A percentile compares a stretch with the other conserved stretches of the same genome.
Conservation (phyloP, 805 yeast genomes). For the Schwanniomyces vanrijiae region DNA sequence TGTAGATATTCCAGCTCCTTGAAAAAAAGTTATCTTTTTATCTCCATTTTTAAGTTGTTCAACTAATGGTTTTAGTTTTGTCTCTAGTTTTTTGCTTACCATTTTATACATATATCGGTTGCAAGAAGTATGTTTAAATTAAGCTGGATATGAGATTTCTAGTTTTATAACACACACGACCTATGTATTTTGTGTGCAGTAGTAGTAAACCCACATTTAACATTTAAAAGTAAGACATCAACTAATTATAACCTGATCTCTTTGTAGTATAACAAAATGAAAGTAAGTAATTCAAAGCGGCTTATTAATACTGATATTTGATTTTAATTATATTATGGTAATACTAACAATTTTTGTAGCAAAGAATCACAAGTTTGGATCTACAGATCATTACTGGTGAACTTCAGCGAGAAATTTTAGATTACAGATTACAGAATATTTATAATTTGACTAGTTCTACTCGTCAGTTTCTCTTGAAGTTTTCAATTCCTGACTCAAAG, state of each 20-base stretch:
- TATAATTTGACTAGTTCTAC: constrained; percentile 74
- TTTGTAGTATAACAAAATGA: neutral
- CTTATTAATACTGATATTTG: neutral
- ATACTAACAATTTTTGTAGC: constrained; percentile 40
- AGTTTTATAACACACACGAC: neutral
- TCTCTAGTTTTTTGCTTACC: constrained; percentile 8
- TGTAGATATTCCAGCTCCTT: constrained; percentile 95
- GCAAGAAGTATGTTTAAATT: neutral
- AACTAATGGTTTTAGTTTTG: constrained; percentile 25
- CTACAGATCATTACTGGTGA: constrained; percentile 71
- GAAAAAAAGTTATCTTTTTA: constrained; percentile 60
- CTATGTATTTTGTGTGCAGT: neutral
- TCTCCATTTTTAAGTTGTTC: constrained; percentile 28
- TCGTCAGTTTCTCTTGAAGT: constrained; percentile 76
- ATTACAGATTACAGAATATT: constrained; percentile 77
- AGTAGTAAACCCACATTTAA: neutral
- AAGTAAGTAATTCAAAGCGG: neutral
- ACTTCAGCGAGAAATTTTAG: constrained; percentile 53
- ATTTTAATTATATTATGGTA: neutral
- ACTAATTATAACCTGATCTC: neutral
- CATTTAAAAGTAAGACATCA: neutral
- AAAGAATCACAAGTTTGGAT: constrained; percentile 84
- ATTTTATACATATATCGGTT: neutral
- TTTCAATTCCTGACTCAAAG: constrained; percentile 81
- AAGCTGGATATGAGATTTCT: neutral